Conservation (phyloP, 805 yeast species). For the Ogataea ramenticola region DNA sequence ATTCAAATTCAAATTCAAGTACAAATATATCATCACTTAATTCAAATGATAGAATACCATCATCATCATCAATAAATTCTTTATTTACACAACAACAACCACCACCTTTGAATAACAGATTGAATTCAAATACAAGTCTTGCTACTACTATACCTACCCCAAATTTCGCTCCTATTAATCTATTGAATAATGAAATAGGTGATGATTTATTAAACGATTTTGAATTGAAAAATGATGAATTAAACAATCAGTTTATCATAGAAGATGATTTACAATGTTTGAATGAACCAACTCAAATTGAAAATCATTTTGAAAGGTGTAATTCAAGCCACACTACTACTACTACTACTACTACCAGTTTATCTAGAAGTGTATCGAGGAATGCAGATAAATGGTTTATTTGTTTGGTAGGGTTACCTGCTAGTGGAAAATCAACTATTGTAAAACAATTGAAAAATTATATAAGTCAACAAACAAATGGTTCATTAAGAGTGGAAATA, state of each 20-base stretch:
- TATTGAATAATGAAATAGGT: constrained; percentile 17
- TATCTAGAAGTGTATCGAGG: neutral
- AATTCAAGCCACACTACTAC: constrained; percentile 2
- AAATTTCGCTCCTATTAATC: constrained; percentile 20
- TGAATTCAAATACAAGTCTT: neutral
- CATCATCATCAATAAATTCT: constrained; percentile 15
- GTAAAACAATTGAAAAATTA: constrained; percentile 20
- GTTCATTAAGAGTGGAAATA: constrained; percentile 19
- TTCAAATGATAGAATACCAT: constrained; percentile 11
- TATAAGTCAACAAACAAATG: constrained; percentile 9
- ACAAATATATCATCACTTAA: neutral
- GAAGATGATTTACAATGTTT: neutral
- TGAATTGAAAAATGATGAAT: constrained; percentile 1
- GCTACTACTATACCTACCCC: constrained; percentile 16
- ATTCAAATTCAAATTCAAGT: neutral
- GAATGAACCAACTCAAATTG: neutral
- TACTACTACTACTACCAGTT: neutral
- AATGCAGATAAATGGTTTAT: constrained; percentile 20
- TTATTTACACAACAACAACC: neutral
- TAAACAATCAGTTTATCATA: neutral
- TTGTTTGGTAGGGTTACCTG: constrained; percentile 76
- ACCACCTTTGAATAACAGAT: constrained; percentile 1
- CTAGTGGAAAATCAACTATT: constrained; percentile 75
- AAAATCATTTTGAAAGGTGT: constrained; percentile 4
- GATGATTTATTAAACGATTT: constrained; percentile 6